These are phyloP conservation scores for Aegle marmelos DNA, from an alignment of 345 rosid species.

Conservation along the genomic window DNA sequence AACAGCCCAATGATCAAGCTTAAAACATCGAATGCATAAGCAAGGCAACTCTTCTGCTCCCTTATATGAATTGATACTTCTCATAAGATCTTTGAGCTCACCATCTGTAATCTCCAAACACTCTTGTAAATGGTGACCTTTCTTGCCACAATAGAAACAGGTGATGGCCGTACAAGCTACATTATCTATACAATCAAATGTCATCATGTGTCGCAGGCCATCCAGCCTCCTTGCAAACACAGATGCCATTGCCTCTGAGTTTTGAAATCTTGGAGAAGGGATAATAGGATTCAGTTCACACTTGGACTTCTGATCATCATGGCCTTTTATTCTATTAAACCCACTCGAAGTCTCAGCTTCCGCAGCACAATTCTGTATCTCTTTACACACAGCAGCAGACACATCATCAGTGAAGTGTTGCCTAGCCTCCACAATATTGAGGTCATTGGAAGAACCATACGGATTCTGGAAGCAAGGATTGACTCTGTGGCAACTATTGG, in stretches of 20 bases:
- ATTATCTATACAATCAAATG: slow-evolving; percentile 31
- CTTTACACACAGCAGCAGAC: slow-evolving; percentile 8
- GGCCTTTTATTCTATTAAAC: slow-evolving; percentile 27
- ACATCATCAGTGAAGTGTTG: slow-evolving; percentile 19
- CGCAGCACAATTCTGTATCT: slow-evolving; percentile 19
- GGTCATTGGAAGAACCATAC: slow-evolving; percentile 14
- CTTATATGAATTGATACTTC: slow-evolving; percentile 34
- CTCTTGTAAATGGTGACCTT: slow-evolving; percentile 55
- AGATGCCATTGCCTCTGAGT: slow-evolving; percentile 65
- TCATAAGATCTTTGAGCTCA: slow-evolving; percentile 58
- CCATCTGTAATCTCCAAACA: slow-evolving; percentile 61
- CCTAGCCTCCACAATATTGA: slow-evolving; percentile 16
- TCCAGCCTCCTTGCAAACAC: slow-evolving; percentile 69
- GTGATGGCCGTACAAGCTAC: slow-evolving; percentile 27
- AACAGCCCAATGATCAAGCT: slow-evolving; percentile 77
- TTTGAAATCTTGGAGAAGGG: slow-evolving; percentile 38
- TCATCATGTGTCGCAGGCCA: slow-evolving; percentile 53
- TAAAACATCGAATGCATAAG: slow-evolving; percentile 66
- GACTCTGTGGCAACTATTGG: slow-evolving; percentile 24
- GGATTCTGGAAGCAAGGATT: slow-evolving; percentile 17
- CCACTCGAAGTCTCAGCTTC: slow-evolving; percentile 31
- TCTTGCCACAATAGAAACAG: slow-evolving; percentile 76
- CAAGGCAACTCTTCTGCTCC: slow-evolving; percentile 38
- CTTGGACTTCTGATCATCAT: slow-evolving; percentile 27
- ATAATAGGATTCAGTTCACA: slow-evolving; percentile 24